phyloP scores from a whole-genome alignment of 805 yeast species.

The Wickerhamiella dianesei region DNA sequence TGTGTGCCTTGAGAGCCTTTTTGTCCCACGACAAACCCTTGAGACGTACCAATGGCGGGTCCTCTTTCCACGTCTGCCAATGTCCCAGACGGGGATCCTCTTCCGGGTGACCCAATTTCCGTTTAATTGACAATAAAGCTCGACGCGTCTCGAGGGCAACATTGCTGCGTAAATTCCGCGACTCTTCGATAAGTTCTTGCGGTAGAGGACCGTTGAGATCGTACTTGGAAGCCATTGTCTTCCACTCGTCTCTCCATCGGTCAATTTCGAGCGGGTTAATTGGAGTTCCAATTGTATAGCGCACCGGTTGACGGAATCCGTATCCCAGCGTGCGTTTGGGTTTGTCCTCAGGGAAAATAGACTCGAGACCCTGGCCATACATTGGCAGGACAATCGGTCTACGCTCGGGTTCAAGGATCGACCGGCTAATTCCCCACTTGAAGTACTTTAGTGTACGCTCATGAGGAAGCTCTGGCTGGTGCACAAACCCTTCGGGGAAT shows the following conservation, averaged over 20 bases:
- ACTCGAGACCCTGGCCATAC: slow-evolving; percentile 74
- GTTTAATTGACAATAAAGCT: slow-evolving; percentile 31
- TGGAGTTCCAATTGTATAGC: slow-evolving; percentile 58
- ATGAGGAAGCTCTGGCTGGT: slow-evolving; percentile 66
- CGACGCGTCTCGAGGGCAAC: slow-evolving; percentile 58
- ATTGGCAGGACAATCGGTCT: slow-evolving; percentile 84
- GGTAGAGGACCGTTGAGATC: slow-evolving; percentile 14
- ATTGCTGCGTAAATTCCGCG: slow-evolving; percentile 49
- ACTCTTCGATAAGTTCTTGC: slow-evolving; percentile 28
- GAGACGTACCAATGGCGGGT: slow-evolving; percentile 7
- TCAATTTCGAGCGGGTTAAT: slow-evolving; percentile 48
- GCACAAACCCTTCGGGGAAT: slow-evolving; percentile 89
- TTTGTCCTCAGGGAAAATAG: slow-evolving; percentile 64
- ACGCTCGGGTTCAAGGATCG: slow-evolving; percentile 66
- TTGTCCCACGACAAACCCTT: slow-evolving; percentile 10
- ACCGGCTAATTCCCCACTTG: slow-evolving; percentile 86
- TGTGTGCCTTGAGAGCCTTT: slow-evolving; percentile 3
- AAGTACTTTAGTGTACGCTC: slow-evolving; percentile 84
- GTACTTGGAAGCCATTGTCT: slow-evolving; percentile 42
- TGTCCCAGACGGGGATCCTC: slow-evolving; percentile 60
- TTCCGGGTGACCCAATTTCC: slow-evolving; percentile 18
- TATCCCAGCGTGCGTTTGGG: slow-evolving; percentile 42
- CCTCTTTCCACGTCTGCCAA: slow-evolving; percentile 53
- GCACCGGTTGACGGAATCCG: slow-evolving; percentile 52
- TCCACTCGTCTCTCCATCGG: slow-evolving; percentile 58